These are phyloP conservation scores for Verticillium tricorpus DNA, from an alignment of 2,329 filamentous ascomycete genomes.

Conservation along the genomic window DNA sequence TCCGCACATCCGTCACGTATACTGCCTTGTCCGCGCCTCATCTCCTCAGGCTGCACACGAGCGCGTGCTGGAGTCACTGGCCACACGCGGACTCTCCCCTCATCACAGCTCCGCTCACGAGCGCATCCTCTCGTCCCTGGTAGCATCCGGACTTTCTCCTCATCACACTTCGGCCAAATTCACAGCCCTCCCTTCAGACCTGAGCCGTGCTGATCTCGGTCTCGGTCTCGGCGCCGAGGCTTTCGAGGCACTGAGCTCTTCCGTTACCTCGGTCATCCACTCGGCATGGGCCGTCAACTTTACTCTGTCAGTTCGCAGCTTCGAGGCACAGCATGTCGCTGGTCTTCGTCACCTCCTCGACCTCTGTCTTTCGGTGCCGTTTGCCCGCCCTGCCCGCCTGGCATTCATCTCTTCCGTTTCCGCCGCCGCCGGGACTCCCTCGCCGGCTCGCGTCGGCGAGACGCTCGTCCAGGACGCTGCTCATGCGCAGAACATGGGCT, in stretches of 20 bases:
- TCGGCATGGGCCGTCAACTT: conserved; percentile 53
- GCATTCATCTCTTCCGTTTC: conserved; percentile 42
- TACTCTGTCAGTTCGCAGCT: conserved; percentile 41
- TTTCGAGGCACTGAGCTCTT: conserved; percentile 19
- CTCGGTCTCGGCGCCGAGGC: conserved; percentile 30
- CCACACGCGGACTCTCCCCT: conserved; percentile 24
- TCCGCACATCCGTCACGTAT: conserved; percentile 49
- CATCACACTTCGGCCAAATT: conserved; percentile 24
- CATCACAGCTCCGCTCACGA: conserved; percentile 12
- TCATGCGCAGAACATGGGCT: conserved; percentile 45
- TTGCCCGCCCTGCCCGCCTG: conserved; percentile 29
- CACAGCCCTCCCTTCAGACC: conserved; percentile 32
- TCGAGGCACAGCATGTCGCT: conserved; percentile 39
- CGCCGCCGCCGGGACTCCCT: conserved; percentile 31
- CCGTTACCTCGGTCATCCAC: conserved; percentile 41
- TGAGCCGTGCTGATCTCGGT: conserved; percentile 34
- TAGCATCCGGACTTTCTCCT: conserved; percentile 17
- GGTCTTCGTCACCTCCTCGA: conserved; percentile 40
- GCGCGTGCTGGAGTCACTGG: conserved; percentile 23
- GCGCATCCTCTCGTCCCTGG: conserved; percentile 24
- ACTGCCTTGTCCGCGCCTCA: conserved; percentile 42
- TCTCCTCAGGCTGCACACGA: conserved; percentile 23
- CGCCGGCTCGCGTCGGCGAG: conserved; percentile 30
- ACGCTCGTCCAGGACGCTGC: conserved; percentile 24
- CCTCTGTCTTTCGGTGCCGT: conserved; percentile 29